phyloP scores from a whole-genome alignment of 805 yeast species.

The Kurtzmaniella fragi region DNA sequence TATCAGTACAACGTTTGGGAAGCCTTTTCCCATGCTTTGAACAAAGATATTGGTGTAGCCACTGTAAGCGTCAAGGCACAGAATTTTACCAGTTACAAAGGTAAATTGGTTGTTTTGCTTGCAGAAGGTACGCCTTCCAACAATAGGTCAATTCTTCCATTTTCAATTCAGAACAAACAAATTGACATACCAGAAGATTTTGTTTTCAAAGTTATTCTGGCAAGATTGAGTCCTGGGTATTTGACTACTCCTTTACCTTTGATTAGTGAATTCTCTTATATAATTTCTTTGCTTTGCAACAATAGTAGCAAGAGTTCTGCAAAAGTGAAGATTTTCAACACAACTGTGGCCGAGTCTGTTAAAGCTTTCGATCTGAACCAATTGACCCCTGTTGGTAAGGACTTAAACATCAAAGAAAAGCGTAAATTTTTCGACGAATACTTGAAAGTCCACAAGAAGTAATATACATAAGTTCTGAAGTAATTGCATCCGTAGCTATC shows the following conservation, averaged over 20 bases:
- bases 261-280: constrained; percentile 14
- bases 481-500: no score
- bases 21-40: constrained; percentile 21
- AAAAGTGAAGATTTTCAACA: constrained; percentile 23
- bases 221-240: constrained; percentile 33
- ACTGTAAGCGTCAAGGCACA: not conserved
- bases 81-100: constrained; percentile 17
- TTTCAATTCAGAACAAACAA: constrained; percentile 21
- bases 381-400: constrained; percentile 23
- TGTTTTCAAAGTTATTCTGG: constrained; percentile 29
- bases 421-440: constrained; percentile 22
- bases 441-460: constrained; percentile 2
- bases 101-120: constrained; percentile 52
- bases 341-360: constrained; percentile 9
- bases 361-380: constrained; percentile 28
- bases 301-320: constrained; percentile 15
- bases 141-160: constrained; percentile 68
- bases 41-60: constrained; percentile 8
- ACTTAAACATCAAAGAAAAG: constrained; percentile 26
- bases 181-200: constrained; percentile 11
- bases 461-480: not conserved
- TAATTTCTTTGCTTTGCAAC: constrained; percentile 14
- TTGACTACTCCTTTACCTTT: constrained; percentile 34
- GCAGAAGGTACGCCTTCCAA: constrained; percentile 86
- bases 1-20: constrained; percentile 19